Evolutionary conservation across 2,329 filamentous ascomycete species (phyloP).

Genomic region (Graphilbum ipis-grandicollis): DNA sequence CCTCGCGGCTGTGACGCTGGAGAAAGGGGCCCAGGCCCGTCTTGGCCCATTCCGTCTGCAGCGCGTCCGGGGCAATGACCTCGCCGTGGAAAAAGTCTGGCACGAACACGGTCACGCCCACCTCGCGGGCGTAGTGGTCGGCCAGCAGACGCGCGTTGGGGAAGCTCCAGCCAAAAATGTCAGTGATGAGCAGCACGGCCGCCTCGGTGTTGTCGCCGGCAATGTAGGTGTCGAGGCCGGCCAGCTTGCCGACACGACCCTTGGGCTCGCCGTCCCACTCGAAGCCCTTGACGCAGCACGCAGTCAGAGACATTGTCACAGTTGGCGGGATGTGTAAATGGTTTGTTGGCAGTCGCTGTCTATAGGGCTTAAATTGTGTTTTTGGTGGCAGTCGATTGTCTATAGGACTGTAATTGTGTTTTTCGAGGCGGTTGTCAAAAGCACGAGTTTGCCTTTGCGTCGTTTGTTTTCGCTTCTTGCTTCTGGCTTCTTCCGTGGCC

Average conservation of each 20-base stretch:
- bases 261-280: constrained; percentile 19
- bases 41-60: constrained; percentile 13
- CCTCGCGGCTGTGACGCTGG: constrained; percentile 17
- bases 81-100: constrained; percentile 29
- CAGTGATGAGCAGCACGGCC: constrained; percentile 30
- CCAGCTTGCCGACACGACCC: constrained; percentile 20
- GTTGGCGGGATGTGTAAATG: too few relatives aligned
- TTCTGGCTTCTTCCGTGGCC: too few relatives aligned
- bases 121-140: constrained; percentile 27
- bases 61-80: constrained; percentile 8
- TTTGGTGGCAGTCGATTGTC: too few relatives aligned
- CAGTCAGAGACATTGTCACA: constrained; percentile 2
- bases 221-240: constrained; percentile 22
- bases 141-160: constrained; percentile 29
- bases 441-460: too few relatives aligned
- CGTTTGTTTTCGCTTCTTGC: too few relatives aligned
- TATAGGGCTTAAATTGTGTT: too few relatives aligned
- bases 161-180: constrained; percentile 32
- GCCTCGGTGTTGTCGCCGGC: constrained; percentile 19
- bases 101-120: constrained; percentile 25
- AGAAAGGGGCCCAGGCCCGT: constrained; percentile 21
- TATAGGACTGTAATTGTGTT: too few relatives aligned
- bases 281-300: constrained; percentile 20
- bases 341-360: too few relatives aligned
- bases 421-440: too few relatives aligned